Base-by-base conservation (phyloP, 306 rosid genomes). In the Psophocarpus tetragonolobus region DNA sequence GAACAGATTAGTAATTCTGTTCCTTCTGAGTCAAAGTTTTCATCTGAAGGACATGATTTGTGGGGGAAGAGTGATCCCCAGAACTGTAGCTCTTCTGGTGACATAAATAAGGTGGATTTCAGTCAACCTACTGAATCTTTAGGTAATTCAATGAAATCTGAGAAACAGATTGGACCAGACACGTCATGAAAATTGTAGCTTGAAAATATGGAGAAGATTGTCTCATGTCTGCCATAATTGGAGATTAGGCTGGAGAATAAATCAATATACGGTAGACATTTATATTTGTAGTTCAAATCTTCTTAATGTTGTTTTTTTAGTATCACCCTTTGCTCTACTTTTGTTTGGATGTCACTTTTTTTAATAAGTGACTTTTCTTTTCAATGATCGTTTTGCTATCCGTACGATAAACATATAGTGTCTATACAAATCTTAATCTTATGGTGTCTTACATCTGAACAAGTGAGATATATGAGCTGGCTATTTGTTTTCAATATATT, bases 41-140 rank as follows among this genome's bases (percentile, higher is more conserved):
- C 72, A 58, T 58, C 27, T 18, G 84, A 81, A 74, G 73, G 67
- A 47, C 51, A 75, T n/a, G 73, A 79, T 36, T 62, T 33, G 27
- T 29, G 17, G 35, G 85, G 36, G 41, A 67, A 58, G 58, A 73
- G 23, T 32, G 85, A 85, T 72, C 65, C 18, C 13, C 78, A 61
- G 57, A 60, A 73, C 53, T n/a, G 29, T 41, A 20, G 72, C 79
- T 80, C 85, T 63, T 48, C 68, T 69, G 89, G 74, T 27, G 87
- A 36, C 10, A 3, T 39, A 27, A 27, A 53, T 68, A 41, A 51
- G 58, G 61, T 75, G 48, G 76, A 73, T 57, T 83, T 23, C 61
- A 72, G 71, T 74, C 74, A 76, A 54, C 76, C 87, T 58, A 32
- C 68, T 32, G 77, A 79, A 76, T 73, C 85, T 78, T 81, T 75